Conservation (phyloP, 768 basidiomycete genomes). For the Boletus subparvulus region DNA sequence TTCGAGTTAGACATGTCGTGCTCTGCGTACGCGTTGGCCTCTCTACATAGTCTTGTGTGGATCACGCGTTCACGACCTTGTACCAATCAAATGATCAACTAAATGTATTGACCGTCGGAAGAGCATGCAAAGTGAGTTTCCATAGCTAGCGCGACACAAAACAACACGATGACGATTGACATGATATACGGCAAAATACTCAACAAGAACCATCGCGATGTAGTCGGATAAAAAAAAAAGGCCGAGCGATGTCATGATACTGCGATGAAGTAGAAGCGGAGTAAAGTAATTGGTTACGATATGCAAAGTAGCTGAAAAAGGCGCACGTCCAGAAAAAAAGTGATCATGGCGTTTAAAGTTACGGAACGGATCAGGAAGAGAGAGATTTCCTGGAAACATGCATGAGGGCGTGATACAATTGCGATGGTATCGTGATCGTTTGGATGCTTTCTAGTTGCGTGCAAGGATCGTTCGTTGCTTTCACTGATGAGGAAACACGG, state of each 20-base stretch:
- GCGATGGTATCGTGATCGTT: constrained; percentile 26
- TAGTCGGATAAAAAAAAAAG: background rate
- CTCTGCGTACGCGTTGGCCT: background rate
- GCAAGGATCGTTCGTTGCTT: constrained; percentile 19
- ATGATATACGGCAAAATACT: constrained; percentile 15
- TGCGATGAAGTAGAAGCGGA: constrained; percentile 9
- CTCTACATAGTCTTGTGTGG: background rate
- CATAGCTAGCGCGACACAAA: constrained; percentile 27
- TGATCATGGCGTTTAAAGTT: background rate
- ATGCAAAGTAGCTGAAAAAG: background rate
- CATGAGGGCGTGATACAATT: constrained; percentile 26
- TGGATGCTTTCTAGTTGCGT: constrained; percentile 30
- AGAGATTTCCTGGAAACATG: constrained; percentile 7
- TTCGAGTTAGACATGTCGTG: constrained; percentile 38
- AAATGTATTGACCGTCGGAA: background rate
- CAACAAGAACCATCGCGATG: constrained; percentile 15
- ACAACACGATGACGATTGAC: constrained; percentile 26
- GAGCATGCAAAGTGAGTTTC: constrained; percentile 12
- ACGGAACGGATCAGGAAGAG: constrained; percentile 5
- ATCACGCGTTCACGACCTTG: background rate
- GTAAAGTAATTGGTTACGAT: constrained; percentile 15
- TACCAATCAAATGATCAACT: background rate
- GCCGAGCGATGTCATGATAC: background rate
- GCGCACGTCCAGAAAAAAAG: constrained; percentile 1
- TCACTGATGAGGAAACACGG: constrained; percentile 14